Conservation (phyloP, 371 early-diverging fungal genomes). For the Mortierella sp. region DNA sequence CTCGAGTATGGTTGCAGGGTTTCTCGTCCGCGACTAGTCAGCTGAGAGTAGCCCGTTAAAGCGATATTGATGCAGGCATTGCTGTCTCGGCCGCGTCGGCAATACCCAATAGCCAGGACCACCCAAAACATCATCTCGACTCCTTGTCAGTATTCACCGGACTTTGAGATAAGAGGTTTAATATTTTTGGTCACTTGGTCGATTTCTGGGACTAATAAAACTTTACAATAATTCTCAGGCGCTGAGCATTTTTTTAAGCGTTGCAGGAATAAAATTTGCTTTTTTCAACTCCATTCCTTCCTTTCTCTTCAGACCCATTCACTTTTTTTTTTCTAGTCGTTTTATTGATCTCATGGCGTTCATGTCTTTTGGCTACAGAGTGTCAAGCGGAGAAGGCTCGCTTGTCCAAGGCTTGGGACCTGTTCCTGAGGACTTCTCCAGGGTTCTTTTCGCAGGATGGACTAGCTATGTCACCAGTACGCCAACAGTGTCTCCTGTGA, state of each 20-base stretch:
- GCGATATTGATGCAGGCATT: background rate
- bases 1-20: background rate
- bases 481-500: too few species aligned
- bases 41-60: background rate
- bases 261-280: background rate
- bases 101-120: background rate
- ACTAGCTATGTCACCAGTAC: conserved; percentile 22
- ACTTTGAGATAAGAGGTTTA: too few species aligned
- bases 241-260: too few species aligned
- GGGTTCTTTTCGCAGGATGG: conserved; percentile 38
- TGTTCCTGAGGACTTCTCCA: background rate
- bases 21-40: background rate
- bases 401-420: background rate
- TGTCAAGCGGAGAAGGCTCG: background rate
- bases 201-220: too few species aligned
- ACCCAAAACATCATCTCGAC: too few species aligned
- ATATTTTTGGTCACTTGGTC: too few species aligned
- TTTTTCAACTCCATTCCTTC: background rate
- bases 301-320: background rate
- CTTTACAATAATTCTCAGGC: background rate
- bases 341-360: background rate
- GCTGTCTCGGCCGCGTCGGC: background rate
- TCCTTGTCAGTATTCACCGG: too few species aligned
- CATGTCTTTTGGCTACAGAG: background rate
- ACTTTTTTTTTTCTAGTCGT: background rate